Base-by-base conservation (phyloP, 176 grass and related monocot species). In the Aegilops sharonensis region DNA sequence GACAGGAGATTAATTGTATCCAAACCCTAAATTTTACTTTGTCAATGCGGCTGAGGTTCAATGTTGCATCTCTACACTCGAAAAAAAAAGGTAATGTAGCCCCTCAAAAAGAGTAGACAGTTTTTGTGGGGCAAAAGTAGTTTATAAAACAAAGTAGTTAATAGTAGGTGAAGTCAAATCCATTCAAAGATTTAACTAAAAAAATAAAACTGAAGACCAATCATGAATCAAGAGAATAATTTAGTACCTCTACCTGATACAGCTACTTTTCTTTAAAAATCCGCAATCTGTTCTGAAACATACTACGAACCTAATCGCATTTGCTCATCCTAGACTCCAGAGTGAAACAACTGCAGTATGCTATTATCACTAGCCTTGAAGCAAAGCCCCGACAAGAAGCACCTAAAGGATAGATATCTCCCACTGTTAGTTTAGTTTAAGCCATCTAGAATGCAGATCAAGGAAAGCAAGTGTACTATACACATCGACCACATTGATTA, bases 351-450 rank as follows among this genome's bases (percentile, higher is more conserved):
- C 9, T 72, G 79, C 20, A 65, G 34, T 18, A 54, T 59, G 82
- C 5, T 68, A 20, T 20, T 18, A 57, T 57, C 27, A 14, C 63
- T 65, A 77, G 30, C 9, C 64, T 68, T 10, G 23, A 3, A 64
- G 39, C 0, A 7, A 37, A 82, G 37, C n/a, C 6, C 68, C 57
- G 25, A 17, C 85, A 37, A 59, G 82, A 80, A 61, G 73, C 65
- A 56, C 52, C 80, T n/a, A 60, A 79, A 74, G 68, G 34, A 80
- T 68, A 67, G 81, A 47, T 76, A 63, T 63, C 42, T 3, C 23
- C 6, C 83, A 27, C 36, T 80, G 81, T 5, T n/a, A 79, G 72
- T 35, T 77, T 78, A 67, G 39, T 78, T 34, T 78, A 85, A 57
- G 10, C 45, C 54, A 57, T 25, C 20, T 36, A 25, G 13, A 74